Base-by-base conservation (phyloP, 2,329 filamentous ascomycete genomes). In the Madurella mycetomatis region DNA sequence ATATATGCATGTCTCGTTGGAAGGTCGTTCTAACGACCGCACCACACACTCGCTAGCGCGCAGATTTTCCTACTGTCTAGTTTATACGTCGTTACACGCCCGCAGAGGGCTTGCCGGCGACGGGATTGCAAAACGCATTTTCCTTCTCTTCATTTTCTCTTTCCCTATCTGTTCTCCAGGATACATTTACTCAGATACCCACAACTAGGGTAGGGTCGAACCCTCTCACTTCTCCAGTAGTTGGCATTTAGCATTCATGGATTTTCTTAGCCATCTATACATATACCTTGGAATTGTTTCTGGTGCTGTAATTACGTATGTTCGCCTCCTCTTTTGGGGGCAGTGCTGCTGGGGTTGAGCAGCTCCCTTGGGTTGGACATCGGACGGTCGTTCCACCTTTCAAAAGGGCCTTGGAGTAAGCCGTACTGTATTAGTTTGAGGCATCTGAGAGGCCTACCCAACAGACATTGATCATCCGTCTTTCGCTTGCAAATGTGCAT, bases 31-130 rank as follows among this genome's bases (percentile, higher is more conserved):
- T 12, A 15, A 37, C 4, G 34, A 37, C 34, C 34, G 34, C 34
- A 37, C 13, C 13, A 15, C 34, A 37, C 34, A 37, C 34, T 37
- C 34, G 34, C 34, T 37, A 11, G 13, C 25, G 25, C 25, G 25
- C 25, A 43, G 19, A 12, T 16, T 50, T 50, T 45, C 51, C 53
- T 37, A 25, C 4, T 49, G 51, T 47, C 34, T 12, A 37, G 4
- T 37, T 11, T 5, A 37, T 9, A 37, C 9, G 34, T 37, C 34
- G 13, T 37, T 37, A 15, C 34, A 37, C 34, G 34, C 34, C 13
- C 34, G 9, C 34, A 37, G 9, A 37, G 34, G 13, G 34, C 34
- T 37, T 11, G 34, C 13, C 13, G 11, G 34, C 34, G 34, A 15
- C 34, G 25, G 25, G 25, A 25, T 37, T 12, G 9, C 34, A 37